phyloP scores from a whole-genome alignment of 495 filamentous ascomycete species.

The Parachaetomium inaequale region DNA sequence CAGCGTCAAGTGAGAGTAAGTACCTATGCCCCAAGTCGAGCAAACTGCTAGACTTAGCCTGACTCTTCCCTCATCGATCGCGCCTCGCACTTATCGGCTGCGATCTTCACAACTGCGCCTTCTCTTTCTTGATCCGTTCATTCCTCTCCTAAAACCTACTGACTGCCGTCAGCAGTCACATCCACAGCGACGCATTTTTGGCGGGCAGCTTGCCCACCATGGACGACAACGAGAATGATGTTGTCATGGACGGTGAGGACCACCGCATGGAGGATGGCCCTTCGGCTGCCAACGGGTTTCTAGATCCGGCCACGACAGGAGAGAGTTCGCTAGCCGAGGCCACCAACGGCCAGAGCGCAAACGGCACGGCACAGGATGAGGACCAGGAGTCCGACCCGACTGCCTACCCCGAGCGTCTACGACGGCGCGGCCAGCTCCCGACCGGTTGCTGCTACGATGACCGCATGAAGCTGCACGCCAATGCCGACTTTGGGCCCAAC shows the following conservation, averaged over 20 bases:
- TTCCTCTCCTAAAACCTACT: not conserved
- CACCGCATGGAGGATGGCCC: slow-evolving; percentile 36
- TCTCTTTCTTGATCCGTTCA: no score
- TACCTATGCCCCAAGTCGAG: not conserved
- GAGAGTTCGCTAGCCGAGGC: slow-evolving; percentile 24
- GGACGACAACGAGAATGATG: slow-evolving; percentile 30
- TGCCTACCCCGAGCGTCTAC: slow-evolving; percentile 23
- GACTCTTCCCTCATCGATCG: not conserved
- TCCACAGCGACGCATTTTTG: not conserved
- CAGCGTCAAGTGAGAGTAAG: not conserved
- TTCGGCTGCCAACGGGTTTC: slow-evolving; percentile 36
- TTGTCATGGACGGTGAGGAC: slow-evolving; percentile 41
- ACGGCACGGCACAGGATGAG: slow-evolving; percentile 21
- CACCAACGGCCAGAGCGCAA: slow-evolving; percentile 27
- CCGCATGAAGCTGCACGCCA: slow-evolving; percentile 88
- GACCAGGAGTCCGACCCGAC: slow-evolving; percentile 26
- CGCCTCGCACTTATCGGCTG: not conserved
- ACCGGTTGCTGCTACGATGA: slow-evolving; percentile 86
- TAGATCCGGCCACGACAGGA: slow-evolving; percentile 18
- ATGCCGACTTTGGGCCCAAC: slow-evolving; percentile 60
- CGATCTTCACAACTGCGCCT: no score
- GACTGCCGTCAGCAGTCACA: not conserved
- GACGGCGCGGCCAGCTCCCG: slow-evolving; percentile 45
- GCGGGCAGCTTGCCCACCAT: slow-evolving; percentile 25
- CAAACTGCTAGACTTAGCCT: not conserved